phyloP scores from a whole-genome alignment of 2,329 filamentous ascomycete genomes.

The Xylariales sp. region DNA sequence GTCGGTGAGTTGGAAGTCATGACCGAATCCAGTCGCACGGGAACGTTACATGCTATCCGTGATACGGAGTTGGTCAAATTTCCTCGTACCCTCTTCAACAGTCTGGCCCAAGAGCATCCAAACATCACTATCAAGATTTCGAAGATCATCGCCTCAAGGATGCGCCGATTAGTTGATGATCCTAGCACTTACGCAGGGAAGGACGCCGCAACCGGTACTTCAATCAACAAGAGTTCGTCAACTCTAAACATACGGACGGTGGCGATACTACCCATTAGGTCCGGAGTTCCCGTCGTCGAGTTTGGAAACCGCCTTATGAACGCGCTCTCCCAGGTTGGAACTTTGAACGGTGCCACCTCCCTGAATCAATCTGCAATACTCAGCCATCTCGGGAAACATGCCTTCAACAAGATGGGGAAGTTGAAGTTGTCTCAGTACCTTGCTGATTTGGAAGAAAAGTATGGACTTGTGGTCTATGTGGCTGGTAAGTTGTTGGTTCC shows the following conservation, averaged over 20 bases:
- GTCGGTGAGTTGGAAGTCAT: constrained; percentile 97
- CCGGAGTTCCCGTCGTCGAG: constrained; percentile 92
- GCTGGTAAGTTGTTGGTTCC: constrained; percentile 67
- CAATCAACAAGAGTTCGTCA: constrained; percentile 78
- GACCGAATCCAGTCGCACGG: constrained; percentile 91
- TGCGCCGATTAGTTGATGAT: constrained; percentile 89
- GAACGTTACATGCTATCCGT: constrained; percentile 92
- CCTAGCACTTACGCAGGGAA: constrained; percentile 74
- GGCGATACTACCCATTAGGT: constrained; percentile 88
- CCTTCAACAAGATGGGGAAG: constrained; percentile 97
- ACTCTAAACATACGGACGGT: constrained; percentile 94
- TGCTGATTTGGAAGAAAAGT: constrained; percentile 96
- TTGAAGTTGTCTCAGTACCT: constrained; percentile 95
- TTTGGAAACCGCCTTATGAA: constrained; percentile 91
- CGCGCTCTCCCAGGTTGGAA: constrained; percentile 88
- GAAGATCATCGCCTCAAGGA: constrained; percentile 95
- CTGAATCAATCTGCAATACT: constrained; percentile 94
- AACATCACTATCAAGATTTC: constrained; percentile 99
- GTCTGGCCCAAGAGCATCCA: constrained; percentile 93
- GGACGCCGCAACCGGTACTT: constrained; percentile 68
- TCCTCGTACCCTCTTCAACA: constrained; percentile 95
- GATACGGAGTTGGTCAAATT: constrained; percentile 98
- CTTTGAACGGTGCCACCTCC: constrained; percentile 88
- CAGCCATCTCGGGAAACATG: constrained; percentile 93
- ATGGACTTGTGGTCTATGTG: constrained; percentile 93